phyloP scores from a whole-genome alignment of 148 eudicot genomes.

The Silene conica region DNA sequence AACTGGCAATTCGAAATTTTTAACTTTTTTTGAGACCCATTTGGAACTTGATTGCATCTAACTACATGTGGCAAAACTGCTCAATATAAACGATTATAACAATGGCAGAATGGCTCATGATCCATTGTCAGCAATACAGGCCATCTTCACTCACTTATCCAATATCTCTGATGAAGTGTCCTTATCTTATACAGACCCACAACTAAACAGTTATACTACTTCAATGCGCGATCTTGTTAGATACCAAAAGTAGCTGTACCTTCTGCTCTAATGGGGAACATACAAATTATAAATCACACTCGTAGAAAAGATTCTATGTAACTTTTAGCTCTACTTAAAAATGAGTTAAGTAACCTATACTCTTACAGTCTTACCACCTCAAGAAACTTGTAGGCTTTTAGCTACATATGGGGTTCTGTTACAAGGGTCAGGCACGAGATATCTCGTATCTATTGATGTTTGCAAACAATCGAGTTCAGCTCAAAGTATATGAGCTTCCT shows the following conservation, averaged over 20 bases:
- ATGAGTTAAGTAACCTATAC: background rate
- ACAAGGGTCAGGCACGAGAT: background rate
- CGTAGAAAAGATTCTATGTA: background rate
- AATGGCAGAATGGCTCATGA: background rate
- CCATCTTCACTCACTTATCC: background rate
- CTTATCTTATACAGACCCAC: background rate
- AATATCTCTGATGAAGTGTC: background rate
- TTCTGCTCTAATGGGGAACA: background rate
- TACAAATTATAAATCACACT: background rate
- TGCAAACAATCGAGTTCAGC: background rate
- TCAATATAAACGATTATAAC: background rate
- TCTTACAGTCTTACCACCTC: background rate
- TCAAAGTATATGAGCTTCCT: background rate
- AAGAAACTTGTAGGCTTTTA: background rate
- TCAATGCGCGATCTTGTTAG: background rate
- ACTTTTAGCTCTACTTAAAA: background rate
- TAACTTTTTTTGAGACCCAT: too few species aligned
- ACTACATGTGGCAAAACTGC: background rate
- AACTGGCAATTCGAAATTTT: too few species aligned
- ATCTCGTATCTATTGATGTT: background rate
- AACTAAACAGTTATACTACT: background rate
- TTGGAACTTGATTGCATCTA: too few species aligned
- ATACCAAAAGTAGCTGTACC: too few species aligned
- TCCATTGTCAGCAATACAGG: background rate
- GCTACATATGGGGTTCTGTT: background rate